Conservation (phyloP, 768 basidiomycete genomes). For the Lactarius indigo region DNA sequence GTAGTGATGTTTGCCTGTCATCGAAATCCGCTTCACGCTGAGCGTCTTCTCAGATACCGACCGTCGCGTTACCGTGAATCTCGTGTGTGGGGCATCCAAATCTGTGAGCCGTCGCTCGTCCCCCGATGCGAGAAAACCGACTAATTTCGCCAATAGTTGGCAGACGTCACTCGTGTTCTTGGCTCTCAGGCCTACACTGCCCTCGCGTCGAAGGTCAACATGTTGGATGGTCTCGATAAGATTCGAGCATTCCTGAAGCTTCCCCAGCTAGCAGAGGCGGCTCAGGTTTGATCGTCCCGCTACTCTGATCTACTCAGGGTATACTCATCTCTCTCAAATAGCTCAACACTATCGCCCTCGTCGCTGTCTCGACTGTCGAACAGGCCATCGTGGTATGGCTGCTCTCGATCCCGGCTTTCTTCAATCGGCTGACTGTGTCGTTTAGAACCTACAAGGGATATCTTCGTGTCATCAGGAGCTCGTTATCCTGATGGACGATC, state of each 20-base stretch:
- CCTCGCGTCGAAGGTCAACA: background rate
- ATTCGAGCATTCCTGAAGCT: background rate
- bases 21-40: background rate
- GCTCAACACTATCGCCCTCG: background rate
- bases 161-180: background rate
- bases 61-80: background rate
- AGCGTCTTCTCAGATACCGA: background rate
- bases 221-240: background rate
- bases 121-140: background rate
- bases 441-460: background rate
- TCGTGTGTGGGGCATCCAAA: background rate
- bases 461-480: background rate
- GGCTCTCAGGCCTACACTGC: background rate
- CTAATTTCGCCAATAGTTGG: background rate
- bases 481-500: background rate
- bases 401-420: background rate
- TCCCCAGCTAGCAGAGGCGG: background rate
- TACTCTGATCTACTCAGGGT: background rate
- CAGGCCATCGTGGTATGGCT: background rate
- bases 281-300: background rate
- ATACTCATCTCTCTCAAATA: background rate
- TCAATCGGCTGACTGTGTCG: background rate
- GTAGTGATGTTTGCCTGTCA: background rate
- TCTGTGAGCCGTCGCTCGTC: background rate
- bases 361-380: background rate